A percentile compares a stretch with the other conserved stretches of the same genome.
These are phyloP conservation scores for Karstenula rhodostoma DNA, from an alignment of 2,329 filamentous ascomycete species.

Conservation along the genomic window DNA sequence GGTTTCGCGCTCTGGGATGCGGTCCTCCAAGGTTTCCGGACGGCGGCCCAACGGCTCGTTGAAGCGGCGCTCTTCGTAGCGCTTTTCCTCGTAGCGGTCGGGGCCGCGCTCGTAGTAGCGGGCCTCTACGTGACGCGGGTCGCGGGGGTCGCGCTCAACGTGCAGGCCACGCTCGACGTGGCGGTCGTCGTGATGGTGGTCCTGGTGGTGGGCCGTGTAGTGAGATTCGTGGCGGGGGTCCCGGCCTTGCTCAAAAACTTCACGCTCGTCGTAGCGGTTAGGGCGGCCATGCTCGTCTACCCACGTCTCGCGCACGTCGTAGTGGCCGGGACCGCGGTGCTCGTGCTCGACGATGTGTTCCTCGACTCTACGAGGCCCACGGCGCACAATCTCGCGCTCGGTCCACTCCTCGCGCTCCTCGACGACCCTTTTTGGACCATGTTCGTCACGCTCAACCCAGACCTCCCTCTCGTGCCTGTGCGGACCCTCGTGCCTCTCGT, in stretches of 20 bases:
- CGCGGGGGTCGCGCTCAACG: conserved; percentile 33
- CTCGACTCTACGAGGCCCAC: conserved; percentile 23
- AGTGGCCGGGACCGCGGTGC: conserved; percentile 28
- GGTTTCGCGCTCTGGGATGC: conserved; percentile 45
- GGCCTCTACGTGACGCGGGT: conserved; percentile 32
- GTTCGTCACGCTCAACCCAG: conserved; percentile 34
- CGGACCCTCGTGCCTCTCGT: conserved; percentile 34
- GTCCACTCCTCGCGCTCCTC: conserved; percentile 33
- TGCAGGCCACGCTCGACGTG: conserved; percentile 18
- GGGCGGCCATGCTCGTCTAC: conserved; percentile 32
- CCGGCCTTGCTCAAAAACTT: conserved; percentile 38
- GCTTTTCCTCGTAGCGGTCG: conserved; percentile 30
- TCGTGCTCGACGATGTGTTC: conserved; percentile 26
- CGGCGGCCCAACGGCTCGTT: conserved; percentile 37
- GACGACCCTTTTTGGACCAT: conserved; percentile 26
- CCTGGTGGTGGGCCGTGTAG: conserved; percentile 20
- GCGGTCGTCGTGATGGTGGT: conserved; percentile 21
- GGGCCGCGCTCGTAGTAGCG: conserved; percentile 32
- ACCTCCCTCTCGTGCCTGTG: conserved; percentile 25
- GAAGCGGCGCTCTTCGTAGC: conserved; percentile 37
- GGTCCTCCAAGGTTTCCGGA: conserved; percentile 46
- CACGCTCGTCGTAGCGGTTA: conserved; percentile 37
- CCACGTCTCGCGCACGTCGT: conserved; percentile 30
- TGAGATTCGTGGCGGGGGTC: conserved; percentile 13
- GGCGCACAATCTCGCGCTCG: conserved; percentile 25